Conservation (phyloP, 192 early-diverging fungal species). For the Podila clonocystis region DNA sequence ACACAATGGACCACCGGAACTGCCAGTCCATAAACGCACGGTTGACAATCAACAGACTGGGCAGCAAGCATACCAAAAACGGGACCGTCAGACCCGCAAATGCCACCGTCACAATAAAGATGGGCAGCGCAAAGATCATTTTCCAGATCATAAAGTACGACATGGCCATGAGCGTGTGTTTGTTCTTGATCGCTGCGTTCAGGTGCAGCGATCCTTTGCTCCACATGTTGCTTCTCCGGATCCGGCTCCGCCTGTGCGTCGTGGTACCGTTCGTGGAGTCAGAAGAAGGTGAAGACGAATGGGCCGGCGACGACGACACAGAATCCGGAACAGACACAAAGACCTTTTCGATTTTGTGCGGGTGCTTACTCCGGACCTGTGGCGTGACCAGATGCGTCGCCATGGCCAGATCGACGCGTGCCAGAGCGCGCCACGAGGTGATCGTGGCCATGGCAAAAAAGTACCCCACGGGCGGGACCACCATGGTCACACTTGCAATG, state of each 20-base stretch:
- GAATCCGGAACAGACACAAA: constrained; percentile 33
- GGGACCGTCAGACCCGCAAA: constrained; percentile 16
- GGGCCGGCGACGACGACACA: constrained; percentile 8
- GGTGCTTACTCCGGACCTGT: constrained; percentile 6
- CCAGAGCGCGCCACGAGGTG: constrained; percentile 34
- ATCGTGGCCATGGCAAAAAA: constrained; percentile 21
- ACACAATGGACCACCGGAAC: constrained; percentile 37
- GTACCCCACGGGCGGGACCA: constrained; percentile 40
- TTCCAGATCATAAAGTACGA: constrained; percentile 47
- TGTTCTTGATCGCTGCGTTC: constrained; percentile 2
- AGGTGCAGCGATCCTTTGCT: constrained; percentile 19
- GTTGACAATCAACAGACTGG: constrained; percentile 16
- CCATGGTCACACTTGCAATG: constrained; percentile 8
- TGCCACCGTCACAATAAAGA: constrained; percentile 5
- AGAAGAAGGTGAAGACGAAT: neutral
- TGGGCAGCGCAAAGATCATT: constrained; percentile 30
- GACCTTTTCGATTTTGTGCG: constrained; percentile 8
- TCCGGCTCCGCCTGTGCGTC: constrained; percentile 21
- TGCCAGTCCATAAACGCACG: constrained; percentile 39
- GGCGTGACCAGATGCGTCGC: constrained; percentile 15
- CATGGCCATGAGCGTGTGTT: constrained; percentile 20
- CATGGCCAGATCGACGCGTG: constrained; percentile 25
- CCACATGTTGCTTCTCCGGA: constrained; percentile 21
- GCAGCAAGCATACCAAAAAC: constrained; percentile 35
- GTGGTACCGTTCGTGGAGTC: neutral